Evolutionary conservation across 164 flowering plant genomes (phyloP), one percentile per base, ranked within the genome.

Genomic region (Vitis riparia): DNA sequence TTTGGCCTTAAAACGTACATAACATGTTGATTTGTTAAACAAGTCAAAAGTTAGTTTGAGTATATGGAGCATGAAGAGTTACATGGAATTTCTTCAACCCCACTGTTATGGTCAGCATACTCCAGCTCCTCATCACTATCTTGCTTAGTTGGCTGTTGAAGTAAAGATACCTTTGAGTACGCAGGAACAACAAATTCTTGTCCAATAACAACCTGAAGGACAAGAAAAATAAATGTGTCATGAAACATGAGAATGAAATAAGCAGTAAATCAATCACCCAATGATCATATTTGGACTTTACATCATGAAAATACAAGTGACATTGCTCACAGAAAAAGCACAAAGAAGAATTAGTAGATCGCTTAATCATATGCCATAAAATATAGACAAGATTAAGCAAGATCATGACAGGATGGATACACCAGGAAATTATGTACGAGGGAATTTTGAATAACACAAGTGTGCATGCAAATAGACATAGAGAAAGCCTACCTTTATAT

Each of bases 91-190:
- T 86, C 91, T 7, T 71, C 66, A 49, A 66, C 70, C 17, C 83
- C 94, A 78, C 84, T 82, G 71, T 78, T 84, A 74, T 78, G 83
- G 63, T 93, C 99, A 76, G 97, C 98, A 84, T 91, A 95, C 75
- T 93, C 99, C 74, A 95, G 88, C 81, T 95, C 99, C 70, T 95
- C 99, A 73, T 95, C 99, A 73, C 99, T 95, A 68, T 95, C 99
- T 82, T 89, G 82, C 55, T 80, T 81, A 32, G 75, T 86, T 53
- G 99, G 98, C 59, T 95, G 96, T 65, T 84, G 89, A 75, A 78
- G 81, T 69, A 93, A 77, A 49, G 99, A 95, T 49, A 95, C 95
- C 81, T 86, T 91, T 56, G 99, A 91, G 74, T 92, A 94, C 65
- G 97, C 85, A 69, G 99, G 99, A 73, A 94, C 94, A 66, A 81